A percentile compares a stretch with the other conserved stretches of the same genome.
Evolutionary conservation across 2,329 filamentous ascomycete genomes (phyloP).

Genomic region (Diaporthe destruens): DNA sequence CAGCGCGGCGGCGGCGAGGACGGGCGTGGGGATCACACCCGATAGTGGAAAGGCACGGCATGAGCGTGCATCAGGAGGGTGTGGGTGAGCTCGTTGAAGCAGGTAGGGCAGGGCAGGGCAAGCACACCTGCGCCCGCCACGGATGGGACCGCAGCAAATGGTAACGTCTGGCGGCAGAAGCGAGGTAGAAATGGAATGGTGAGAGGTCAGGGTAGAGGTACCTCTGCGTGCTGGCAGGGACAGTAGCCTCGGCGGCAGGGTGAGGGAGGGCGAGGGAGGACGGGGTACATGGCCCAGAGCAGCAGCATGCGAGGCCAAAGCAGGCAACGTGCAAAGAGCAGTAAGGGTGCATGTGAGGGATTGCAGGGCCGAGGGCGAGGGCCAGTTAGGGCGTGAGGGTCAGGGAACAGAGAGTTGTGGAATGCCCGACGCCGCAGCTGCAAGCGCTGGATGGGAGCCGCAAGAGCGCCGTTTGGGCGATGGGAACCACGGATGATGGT

Average conservation of each 20-base stretch:
- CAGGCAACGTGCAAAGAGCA: conserved; percentile 28
- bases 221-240: background rate
- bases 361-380: conserved; percentile 20
- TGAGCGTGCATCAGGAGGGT: conserved; percentile 37
- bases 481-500: conserved; percentile 15
- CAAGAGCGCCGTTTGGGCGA: conserved; percentile 8
- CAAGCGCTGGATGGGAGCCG: conserved; percentile 30
- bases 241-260: background rate
- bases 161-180: conserved; percentile 22
- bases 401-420: conserved; percentile 30
- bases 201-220: conserved; percentile 23
- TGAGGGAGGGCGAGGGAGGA: background rate
- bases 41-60: conserved; percentile 37
- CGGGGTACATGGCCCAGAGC: conserved; percentile 28
- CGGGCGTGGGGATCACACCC: conserved; percentile 38
- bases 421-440: conserved; percentile 34
- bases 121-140: conserved; percentile 31
- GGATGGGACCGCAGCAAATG: conserved; percentile 29
- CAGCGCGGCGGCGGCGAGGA: conserved; percentile 23
- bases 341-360: conserved; percentile 33
- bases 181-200: conserved; percentile 13
- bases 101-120: conserved; percentile 17
- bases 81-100: conserved; percentile 30
- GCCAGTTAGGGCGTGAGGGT: conserved; percentile 34
- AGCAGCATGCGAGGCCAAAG: conserved; percentile 24